These are phyloP conservation scores for Kwoniella shivajii DNA, from an alignment of 1,284 basidiomycete genomes.

Conservation along the genomic window DNA sequence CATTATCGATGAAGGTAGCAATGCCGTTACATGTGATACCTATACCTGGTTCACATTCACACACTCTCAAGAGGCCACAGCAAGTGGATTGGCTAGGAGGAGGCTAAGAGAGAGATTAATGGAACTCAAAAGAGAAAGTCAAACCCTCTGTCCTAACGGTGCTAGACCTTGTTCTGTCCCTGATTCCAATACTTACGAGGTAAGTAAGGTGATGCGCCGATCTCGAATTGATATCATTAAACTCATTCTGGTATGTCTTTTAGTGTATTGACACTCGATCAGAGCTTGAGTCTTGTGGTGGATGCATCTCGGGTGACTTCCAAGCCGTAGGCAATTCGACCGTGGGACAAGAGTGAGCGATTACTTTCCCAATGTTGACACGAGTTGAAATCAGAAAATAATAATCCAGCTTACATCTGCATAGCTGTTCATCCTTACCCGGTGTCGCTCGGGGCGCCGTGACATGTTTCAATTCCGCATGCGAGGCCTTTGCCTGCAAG, in stretches of 20 bases:
- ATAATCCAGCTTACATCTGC: background rate
- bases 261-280: constrained; percentile 25
- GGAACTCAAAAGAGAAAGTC: background rate
- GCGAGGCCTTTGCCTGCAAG: constrained; percentile 10
- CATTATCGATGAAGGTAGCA: background rate
- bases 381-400: background rate
- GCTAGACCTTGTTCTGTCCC: constrained; percentile 9
- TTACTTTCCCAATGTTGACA: background rate
- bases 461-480: constrained; percentile 11
- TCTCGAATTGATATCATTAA: background rate
- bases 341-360: constrained; percentile 17
- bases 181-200: constrained; percentile 9
- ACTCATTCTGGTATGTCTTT: background rate
- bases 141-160: constrained; percentile 11
- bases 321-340: background rate
- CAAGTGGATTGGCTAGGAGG: constrained; percentile 11
- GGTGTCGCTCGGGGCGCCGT: constrained; percentile 7
- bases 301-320: constrained; percentile 17
- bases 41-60: constrained; percentile 6
- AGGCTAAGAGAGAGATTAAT: constrained; percentile 1
- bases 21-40: background rate
- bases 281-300: constrained; percentile 32
- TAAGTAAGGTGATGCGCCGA: constrained; percentile 1
- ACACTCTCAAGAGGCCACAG: constrained; percentile 2
- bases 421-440: constrained; percentile 9